Evolutionary conservation across 257 asterid species (phyloP).

Genomic region (Thymus quinquecostatus): DNA sequence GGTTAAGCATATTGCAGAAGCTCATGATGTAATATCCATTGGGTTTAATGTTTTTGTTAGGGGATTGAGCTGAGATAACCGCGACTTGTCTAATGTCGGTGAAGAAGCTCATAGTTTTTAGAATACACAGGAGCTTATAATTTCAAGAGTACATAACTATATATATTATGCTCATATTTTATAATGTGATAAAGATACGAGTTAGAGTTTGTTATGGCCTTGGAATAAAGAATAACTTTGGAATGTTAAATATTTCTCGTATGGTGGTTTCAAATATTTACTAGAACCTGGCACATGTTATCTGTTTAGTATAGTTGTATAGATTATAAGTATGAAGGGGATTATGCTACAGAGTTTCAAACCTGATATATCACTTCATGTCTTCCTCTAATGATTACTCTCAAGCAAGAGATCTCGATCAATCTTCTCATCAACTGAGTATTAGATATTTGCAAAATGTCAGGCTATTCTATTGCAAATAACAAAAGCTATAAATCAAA

Average conservation of each 20-base stretch:
- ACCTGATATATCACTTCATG: background rate
- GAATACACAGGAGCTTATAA: background rate
- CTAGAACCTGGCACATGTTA: background rate
- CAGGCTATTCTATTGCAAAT: constrained; percentile 13
- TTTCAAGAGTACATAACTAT: background rate
- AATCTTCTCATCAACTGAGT: constrained; percentile 9
- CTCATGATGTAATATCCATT: constrained; percentile 8
- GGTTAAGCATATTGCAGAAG: constrained; percentile 22
- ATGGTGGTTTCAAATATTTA: background rate
- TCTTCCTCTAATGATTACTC: background rate
- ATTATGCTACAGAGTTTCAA: constrained; percentile 9
- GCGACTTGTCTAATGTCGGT: constrained; percentile 15
- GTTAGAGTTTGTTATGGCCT: background rate
- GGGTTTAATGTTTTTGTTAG: constrained; percentile 11
- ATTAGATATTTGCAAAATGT: constrained; percentile 9
- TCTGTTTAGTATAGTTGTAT: background rate
- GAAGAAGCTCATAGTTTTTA: background rate
- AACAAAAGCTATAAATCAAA: background rate
- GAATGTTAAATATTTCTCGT: background rate
- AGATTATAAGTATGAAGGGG: constrained; percentile 3
- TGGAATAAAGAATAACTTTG: background rate
- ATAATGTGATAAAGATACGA: background rate
- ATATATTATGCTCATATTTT: background rate
- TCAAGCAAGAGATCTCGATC: constrained; percentile 24
- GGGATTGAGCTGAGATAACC: constrained; percentile 10